Evolutionary conservation across 2,329 filamentous ascomycete species (phyloP).

Genomic region (Didymella segeticola): DNA sequence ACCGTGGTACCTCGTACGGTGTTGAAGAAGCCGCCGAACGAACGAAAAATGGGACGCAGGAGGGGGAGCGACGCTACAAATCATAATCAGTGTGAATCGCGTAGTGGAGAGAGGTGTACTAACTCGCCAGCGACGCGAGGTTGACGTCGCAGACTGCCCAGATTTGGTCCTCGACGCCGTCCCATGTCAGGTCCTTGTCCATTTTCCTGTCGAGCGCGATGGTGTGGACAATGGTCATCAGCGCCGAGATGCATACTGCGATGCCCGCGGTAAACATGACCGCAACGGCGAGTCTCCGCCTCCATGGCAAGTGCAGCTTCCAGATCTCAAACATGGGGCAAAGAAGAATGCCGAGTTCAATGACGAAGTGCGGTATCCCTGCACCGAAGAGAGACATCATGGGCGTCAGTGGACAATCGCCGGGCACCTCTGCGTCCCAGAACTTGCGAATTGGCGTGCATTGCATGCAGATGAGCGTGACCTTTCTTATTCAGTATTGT

Average conservation of each 20-base stretch:
- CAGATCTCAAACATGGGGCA: conserved; percentile 31
- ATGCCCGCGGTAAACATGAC: conserved; percentile 31
- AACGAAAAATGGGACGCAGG: conserved; percentile 28
- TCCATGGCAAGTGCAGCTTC: conserved; percentile 23
- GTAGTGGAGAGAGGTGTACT: neutral
- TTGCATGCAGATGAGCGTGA: conserved; percentile 24
- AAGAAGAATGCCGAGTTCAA: conserved; percentile 29
- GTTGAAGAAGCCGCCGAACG: conserved; percentile 21
- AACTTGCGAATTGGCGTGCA: conserved; percentile 30
- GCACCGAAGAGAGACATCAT: conserved; percentile 27
- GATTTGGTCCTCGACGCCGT: conserved; percentile 31
- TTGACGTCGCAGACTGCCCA: conserved; percentile 37
- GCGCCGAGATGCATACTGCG: conserved; percentile 27
- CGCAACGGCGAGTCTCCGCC: conserved; percentile 26
- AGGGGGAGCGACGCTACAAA: conserved; percentile 28
- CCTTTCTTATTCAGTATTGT: conserved; percentile 18
- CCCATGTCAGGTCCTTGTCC: conserved; percentile 28
- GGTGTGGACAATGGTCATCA: conserved; percentile 28
- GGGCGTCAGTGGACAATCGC: conserved; percentile 26
- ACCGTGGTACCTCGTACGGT: conserved; percentile 1
- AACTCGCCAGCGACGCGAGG: conserved; percentile 29
- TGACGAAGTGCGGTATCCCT: conserved; percentile 30
- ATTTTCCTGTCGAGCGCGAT: conserved; percentile 19
- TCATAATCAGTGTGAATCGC: neutral
- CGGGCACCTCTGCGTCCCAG: conserved; percentile 24